Evolutionary conservation across 2,329 filamentous ascomycete genomes (phyloP).

Genomic region (Colletotrichum ledebouriae): DNA sequence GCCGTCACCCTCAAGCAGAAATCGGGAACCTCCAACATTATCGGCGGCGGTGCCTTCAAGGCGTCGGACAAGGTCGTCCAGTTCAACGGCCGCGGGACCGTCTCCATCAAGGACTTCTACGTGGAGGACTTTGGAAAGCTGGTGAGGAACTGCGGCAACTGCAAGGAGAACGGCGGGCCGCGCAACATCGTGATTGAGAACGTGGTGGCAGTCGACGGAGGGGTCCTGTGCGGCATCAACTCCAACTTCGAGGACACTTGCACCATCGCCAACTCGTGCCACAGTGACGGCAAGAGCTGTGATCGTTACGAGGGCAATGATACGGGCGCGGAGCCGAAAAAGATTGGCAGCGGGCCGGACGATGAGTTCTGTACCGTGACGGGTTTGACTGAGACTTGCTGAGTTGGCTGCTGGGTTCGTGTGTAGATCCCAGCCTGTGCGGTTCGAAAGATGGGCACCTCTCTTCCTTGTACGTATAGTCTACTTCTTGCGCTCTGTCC

Average conservation of each 20-base stretch:
- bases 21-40: slow-evolving; percentile 48
- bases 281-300: slow-evolving; percentile 34
- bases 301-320: slow-evolving; percentile 51
- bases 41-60: slow-evolving; percentile 48
- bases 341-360: slow-evolving; percentile 54
- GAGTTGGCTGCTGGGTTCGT: not conserved
- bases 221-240: slow-evolving; percentile 53
- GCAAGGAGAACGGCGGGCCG: slow-evolving; percentile 52
- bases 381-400: slow-evolving; percentile 35
- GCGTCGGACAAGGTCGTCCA: slow-evolving; percentile 57
- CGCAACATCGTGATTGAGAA: slow-evolving; percentile 52
- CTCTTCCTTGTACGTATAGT: not conserved
- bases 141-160: slow-evolving; percentile 62
- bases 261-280: slow-evolving; percentile 41
- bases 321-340: slow-evolving; percentile 52
- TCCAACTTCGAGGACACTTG: slow-evolving; percentile 47
- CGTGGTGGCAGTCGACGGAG: slow-evolving; percentile 49
- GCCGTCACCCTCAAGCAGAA: slow-evolving; percentile 57
- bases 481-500: slow-evolving; percentile 3
- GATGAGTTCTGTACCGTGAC: slow-evolving; percentile 42
- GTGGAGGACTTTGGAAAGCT: slow-evolving; percentile 62
- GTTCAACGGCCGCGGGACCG: slow-evolving; percentile 57
- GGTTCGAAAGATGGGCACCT: too few relatives aligned
- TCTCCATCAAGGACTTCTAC: slow-evolving; percentile 56
- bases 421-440: not conserved